Evolutionary conservation across 2,329 filamentous ascomycete genomes (phyloP), one percentile per base, ranked within the genome.

Genomic region (Pseudonectria buxi): DNA sequence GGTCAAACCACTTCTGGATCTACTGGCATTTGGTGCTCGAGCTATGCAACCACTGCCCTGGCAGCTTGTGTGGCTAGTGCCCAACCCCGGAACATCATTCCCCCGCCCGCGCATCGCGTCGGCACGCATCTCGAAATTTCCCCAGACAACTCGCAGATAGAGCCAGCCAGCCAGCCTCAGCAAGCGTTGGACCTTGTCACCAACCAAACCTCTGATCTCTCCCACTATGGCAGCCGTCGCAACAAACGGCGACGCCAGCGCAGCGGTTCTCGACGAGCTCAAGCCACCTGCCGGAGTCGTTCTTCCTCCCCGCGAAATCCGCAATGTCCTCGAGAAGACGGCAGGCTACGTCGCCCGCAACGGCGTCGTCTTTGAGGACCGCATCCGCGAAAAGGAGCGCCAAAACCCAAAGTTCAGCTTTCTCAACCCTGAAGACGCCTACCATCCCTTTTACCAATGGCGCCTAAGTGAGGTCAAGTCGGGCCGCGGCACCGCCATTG

Each of bases 361-460:
- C 50, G 78, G 78, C 14, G 57, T 71, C 28, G 69, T 78, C 7
- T 88, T 94, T 55, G 85, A 94, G 64, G 83, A 89, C 51, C 80
- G 83, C 49, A 83, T 98, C 48, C 81, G 86, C 53, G 80, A 89
- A 47, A 94, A 92, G 63, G 83, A 94, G 58, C 76, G 77, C 51
- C 73, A 72, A 47, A 92, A 94, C 54, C 77, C 86, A n/a, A 94
- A 94, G 57, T 92, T 96, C 61, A 86, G 83, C 52, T 98, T 96
- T 61, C 67, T 98, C 22, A 81, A 77, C 53, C 69, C 74, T 12
- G 73, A 77, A 49, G 90, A 98, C 63, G 75, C 88, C 3, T 98
- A 95, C 65, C 76, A 88, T 45, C 69, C 81, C 7, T 98, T 85
- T 64, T 98, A 95, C 59, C 67, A 80, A 65, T 98, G 92, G 92